A percentile compares a stretch with the other conserved stretches of the same genome.
Evolutionary conservation across 371 early-diverging fungal species (phyloP).

Genomic region (Mucor irregularis): DNA sequence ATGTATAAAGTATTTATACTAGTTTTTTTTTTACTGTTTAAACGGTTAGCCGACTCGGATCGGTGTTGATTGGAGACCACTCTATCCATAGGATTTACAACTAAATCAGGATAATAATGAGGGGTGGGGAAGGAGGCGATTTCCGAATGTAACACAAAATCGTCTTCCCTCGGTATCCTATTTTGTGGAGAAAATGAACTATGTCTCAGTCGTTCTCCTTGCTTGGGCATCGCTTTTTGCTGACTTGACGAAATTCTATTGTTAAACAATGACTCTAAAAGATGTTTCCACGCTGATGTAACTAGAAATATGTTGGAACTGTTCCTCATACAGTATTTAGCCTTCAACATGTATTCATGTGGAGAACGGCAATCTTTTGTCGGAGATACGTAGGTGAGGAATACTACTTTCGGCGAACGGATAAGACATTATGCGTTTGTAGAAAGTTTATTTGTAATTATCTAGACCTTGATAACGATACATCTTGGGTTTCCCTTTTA

Average conservation of each 20-base stretch:
- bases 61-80: constrained; percentile 10
- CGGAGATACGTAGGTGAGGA: too few relatives aligned
- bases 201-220: neutral
- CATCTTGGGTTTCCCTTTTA: neutral
- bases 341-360: too few relatives aligned
- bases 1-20: neutral
- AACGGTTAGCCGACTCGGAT: constrained; percentile 16
- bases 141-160: constrained; percentile 13
- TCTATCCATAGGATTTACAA: too few relatives aligned
- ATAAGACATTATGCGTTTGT: neutral
- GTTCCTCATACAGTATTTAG: too few relatives aligned
- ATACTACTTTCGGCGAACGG: neutral
- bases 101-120: neutral
- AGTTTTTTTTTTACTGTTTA: neutral
- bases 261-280: too few relatives aligned
- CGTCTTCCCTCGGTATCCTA: neutral
- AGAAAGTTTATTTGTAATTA: neutral
- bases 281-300: too few relatives aligned
- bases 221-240: too few relatives aligned
- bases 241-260: neutral
- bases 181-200: too few relatives aligned
- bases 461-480: neutral
- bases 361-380: too few relatives aligned
- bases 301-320: too few relatives aligned
- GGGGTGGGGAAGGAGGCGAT: neutral